Base-by-base conservation (phyloP, 169 alveolate species). In the Cryptosporidium sp. region DNA sequence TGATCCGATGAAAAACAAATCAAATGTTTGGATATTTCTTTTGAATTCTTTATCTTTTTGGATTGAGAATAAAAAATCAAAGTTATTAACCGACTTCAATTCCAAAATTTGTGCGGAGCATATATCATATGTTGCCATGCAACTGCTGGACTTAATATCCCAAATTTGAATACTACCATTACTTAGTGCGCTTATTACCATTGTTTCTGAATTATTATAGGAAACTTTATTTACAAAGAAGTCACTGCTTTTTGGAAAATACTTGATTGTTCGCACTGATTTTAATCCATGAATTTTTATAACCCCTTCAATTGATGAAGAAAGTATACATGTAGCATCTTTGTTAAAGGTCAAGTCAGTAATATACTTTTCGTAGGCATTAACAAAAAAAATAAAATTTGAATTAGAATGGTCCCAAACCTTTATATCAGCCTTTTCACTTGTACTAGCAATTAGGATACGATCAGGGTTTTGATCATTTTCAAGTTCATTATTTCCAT, bases 201-300 rank as follows among this genome's bases (percentile, higher is more conserved):
- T 41, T 21, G 71, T 65, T 80, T 80, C 89, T 18, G 68, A 37
- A 16, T 35, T 80, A 62, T 80, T 80, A 62, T 80, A 80, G 21
- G 51, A 23, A 3, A 65, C 67, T 29, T 35, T 80, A 9, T 48
- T 80, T 10, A 62, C 50, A 21, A 43, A 62, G 41, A 35, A 61
- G 21, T 50, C 51, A 14, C 41, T 45, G 18, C 62, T 80, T n/a
- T 65, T 41, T 39, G 73, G 41, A 62, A 80, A 80, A 45, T 62
- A 80, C 26, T 80, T 80, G 6, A 80, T 62, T 41, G 68, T 65
- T 39, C 75, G 62, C 45, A 23, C 52, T 3, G 89, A 80, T 35
- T 65, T 80, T 26, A 80, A 80, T 18, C 89, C 89, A 80, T 80
- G 89, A 33, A 80, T 80, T 67, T 65, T 80, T 23, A 80, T 33